Conservation (phyloP, 768 basidiomycete genomes). For the Agrocybe pediades region DNA sequence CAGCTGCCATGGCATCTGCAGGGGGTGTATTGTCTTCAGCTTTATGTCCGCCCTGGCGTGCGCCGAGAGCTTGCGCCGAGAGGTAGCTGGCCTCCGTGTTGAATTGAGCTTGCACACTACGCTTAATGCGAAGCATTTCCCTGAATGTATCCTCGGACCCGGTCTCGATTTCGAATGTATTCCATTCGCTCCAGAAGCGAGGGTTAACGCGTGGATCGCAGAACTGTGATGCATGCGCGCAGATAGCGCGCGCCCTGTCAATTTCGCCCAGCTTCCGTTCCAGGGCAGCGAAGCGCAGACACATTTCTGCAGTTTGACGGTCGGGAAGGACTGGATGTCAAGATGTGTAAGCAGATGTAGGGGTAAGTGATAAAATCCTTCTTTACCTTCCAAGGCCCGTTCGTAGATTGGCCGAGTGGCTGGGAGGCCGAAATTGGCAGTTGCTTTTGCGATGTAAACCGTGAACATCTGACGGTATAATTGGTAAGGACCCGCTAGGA, state of each 20-base stretch:
- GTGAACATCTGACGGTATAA: slow-evolving; percentile 76
- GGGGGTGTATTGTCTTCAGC: slow-evolving; percentile 45
- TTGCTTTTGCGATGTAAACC: slow-evolving; percentile 96
- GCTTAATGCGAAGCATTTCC: slow-evolving; percentile 93
- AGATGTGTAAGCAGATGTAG: background rate
- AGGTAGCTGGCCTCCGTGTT: slow-evolving; percentile 96
- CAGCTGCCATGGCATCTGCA: slow-evolving; percentile 86
- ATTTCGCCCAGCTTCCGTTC: slow-evolving; percentile 99
- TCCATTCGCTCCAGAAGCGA: slow-evolving; percentile 97
- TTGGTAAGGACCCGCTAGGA: background rate
- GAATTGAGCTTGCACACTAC: slow-evolving; percentile 98
- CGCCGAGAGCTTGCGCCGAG: slow-evolving; percentile 85
- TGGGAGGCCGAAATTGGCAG: slow-evolving; percentile 92
- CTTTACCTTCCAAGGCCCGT: slow-evolving; percentile 79
- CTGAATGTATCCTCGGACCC: slow-evolving; percentile 99
- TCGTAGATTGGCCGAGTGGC: slow-evolving; percentile 97
- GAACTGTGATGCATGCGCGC: slow-evolving; percentile 98
- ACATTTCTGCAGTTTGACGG: slow-evolving; percentile 96
- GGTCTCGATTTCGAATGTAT: slow-evolving; percentile 96
- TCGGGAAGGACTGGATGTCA: slow-evolving; percentile 70
- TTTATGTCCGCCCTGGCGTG: slow-evolving; percentile 56
- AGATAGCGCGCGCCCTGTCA: slow-evolving; percentile 94
- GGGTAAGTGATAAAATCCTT: background rate
- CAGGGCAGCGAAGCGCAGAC: slow-evolving; percentile 90
- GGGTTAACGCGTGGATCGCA: slow-evolving; percentile 93